Evolutionary conservation across 202 grass and related monocot species (phyloP).

Genomic region (Digitaria exilis): DNA sequence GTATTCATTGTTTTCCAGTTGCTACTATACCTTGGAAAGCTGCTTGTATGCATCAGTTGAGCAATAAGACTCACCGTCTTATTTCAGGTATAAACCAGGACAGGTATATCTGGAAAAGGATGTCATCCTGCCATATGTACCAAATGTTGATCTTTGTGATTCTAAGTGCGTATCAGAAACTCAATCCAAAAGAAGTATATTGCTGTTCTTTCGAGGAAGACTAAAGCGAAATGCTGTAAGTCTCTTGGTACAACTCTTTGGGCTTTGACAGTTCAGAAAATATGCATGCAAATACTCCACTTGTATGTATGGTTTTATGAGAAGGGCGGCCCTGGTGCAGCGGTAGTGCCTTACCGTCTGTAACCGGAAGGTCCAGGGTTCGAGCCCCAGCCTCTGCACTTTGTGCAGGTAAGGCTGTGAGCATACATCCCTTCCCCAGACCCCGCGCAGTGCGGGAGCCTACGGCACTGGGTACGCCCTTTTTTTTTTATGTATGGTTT

Average conservation of each 20-base stretch:
- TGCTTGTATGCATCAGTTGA: conserved; percentile 23
- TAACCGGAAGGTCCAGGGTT: too few relatives aligned
- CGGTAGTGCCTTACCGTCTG: too few relatives aligned
- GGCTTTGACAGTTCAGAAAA: conserved; percentile 27
- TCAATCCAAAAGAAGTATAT: conserved; percentile 67
- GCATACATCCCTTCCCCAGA: too few relatives aligned
- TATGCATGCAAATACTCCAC: neutral
- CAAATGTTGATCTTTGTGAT: conserved; percentile 90
- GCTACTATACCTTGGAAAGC: conserved; percentile 7
- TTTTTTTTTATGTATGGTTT: too few relatives aligned
- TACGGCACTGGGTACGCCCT: too few relatives aligned
- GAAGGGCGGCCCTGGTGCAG: too few relatives aligned
- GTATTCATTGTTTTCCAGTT: conserved; percentile 23
- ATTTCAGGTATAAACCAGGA: conserved; percentile 95
- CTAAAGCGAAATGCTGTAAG: conserved; percentile 92
- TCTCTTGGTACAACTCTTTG: conserved; percentile 29
- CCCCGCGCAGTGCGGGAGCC: too few relatives aligned
- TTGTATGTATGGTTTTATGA: too few relatives aligned
- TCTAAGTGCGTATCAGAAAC: conserved; percentile 70
- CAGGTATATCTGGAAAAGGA: conserved; percentile 96
- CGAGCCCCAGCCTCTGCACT: too few relatives aligned
- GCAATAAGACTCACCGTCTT: conserved; percentile 4
- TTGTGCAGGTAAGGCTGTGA: too few relatives aligned
- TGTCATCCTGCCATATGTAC: conserved; percentile 97
- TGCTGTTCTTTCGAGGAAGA: conserved; percentile 94